Conservation (phyloP, 768 basidiomycete species). For the Psilocybe sp. region DNA sequence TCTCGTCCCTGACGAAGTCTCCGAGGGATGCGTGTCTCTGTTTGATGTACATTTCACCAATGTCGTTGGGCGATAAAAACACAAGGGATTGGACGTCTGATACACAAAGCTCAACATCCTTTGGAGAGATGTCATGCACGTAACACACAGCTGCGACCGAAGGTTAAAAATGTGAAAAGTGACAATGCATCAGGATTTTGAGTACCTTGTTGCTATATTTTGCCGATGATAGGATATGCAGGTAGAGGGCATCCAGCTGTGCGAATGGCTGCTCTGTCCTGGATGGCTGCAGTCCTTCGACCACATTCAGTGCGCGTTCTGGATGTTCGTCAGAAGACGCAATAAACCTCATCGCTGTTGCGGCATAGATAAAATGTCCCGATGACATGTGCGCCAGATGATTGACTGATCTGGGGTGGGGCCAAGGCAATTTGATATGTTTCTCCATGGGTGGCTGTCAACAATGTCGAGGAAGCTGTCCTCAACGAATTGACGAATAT, state of each 20-base stretch:
- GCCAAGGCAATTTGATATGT: constrained; percentile 5
- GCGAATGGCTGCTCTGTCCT: neutral
- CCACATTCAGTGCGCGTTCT: neutral
- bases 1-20: too few relatives aligned
- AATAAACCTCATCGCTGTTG: constrained; percentile 6
- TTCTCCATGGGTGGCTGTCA: neutral
- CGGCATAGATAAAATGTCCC: constrained; percentile 11
- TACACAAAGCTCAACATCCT: too few relatives aligned
- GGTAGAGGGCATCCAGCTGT: constrained; percentile 3
- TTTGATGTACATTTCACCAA: too few relatives aligned
- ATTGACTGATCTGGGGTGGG: neutral
- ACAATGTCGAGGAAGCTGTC: constrained; percentile 4
- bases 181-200: too few relatives aligned
- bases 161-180: too few relatives aligned
- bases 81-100: too few relatives aligned
- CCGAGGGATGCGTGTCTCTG: too few relatives aligned
- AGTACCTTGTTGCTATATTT: too few relatives aligned
- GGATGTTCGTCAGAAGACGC: neutral
- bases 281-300: neutral
- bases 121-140: too few relatives aligned
- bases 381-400: constrained; percentile 7
- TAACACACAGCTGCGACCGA: too few relatives aligned
- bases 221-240: too few relatives aligned
- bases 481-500: constrained; percentile 3
- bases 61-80: too few relatives aligned